Percentiles rank a stretch among this genome's conserved stretches.
Evolutionary conservation across 2,329 filamentous ascomycete genomes (phyloP).

Genomic region (Pyrenophora tritici-repentis): DNA sequence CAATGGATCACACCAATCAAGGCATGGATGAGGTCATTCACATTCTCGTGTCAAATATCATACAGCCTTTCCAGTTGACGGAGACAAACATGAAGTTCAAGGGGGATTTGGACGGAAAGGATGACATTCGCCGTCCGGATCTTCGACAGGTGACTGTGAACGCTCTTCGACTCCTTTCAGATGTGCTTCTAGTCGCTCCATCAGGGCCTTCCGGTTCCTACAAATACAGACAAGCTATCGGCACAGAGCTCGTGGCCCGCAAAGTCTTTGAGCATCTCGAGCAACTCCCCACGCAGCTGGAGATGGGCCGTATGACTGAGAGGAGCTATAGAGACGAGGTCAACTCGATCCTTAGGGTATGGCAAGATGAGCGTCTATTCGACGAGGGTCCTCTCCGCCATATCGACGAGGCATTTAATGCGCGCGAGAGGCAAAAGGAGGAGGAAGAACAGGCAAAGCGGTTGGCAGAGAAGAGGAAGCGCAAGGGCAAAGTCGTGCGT

Average conservation of each 20-base stretch:
- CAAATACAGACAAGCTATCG: slow-evolving; percentile 83
- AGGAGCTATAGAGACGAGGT: slow-evolving; percentile 55
- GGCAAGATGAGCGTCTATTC: slow-evolving; percentile 42
- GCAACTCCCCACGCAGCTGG: slow-evolving; percentile 69
- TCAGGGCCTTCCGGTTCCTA: slow-evolving; percentile 55
- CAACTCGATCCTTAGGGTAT: slow-evolving; percentile 40
- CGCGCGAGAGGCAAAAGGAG: slow-evolving; percentile 47
- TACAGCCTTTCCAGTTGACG: slow-evolving; percentile 74
- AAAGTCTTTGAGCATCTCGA: slow-evolving; percentile 78
- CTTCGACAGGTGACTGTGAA: slow-evolving; percentile 44
- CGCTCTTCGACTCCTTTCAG: slow-evolving; percentile 77
- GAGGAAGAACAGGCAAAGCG: slow-evolving; percentile 69
- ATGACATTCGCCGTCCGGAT: slow-evolving; percentile 28
- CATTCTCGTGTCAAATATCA: slow-evolving; percentile 81
- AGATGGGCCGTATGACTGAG: slow-evolving; percentile 79
- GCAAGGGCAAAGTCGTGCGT: slow-evolving; percentile 20
- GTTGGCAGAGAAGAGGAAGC: slow-evolving; percentile 56
- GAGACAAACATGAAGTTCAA: slow-evolving; percentile 66
- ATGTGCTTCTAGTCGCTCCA: slow-evolving; percentile 71
- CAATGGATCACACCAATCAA: slow-evolving; percentile 81
- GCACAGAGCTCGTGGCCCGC: slow-evolving; percentile 68
- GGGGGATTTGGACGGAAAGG: slow-evolving; percentile 25
- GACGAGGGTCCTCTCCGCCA: slow-evolving; percentile 32
- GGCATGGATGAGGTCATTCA: slow-evolving; percentile 92
- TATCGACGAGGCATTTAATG: slow-evolving; percentile 39